These are phyloP conservation scores for Fusarium liriodendri DNA, from an alignment of 2,329 filamentous ascomycete genomes.

Conservation along the genomic window DNA sequence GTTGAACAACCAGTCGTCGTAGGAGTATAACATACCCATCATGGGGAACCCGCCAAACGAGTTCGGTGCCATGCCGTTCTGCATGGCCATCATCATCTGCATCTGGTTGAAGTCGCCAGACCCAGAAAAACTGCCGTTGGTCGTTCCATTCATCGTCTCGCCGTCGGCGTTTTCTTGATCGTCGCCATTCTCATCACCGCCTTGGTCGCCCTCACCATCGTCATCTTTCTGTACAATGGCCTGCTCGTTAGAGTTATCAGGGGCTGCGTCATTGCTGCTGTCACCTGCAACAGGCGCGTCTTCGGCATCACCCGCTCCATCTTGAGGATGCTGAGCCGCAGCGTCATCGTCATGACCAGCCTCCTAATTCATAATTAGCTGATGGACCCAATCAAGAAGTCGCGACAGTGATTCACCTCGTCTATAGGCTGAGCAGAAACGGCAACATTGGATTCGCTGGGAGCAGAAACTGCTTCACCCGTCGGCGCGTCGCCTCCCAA, in stretches of 20 bases:
- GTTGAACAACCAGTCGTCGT: background rate
- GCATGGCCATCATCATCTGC: conserved; percentile 84
- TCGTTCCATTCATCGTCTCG: conserved; percentile 56
- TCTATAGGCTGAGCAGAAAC: conserved; percentile 16
- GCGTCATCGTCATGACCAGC: conserved; percentile 1
- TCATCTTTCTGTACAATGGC: conserved; percentile 26
- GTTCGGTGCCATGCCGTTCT: conserved; percentile 71
- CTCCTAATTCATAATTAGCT: conserved; percentile 12
- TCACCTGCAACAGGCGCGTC: conserved; percentile 17
- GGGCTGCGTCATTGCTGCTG: conserved; percentile 25
- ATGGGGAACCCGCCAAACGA: conserved; percentile 74
- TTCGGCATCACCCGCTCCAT: conserved; percentile 27
- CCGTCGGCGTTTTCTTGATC: conserved; percentile 49
- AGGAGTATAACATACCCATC: conserved; percentile 78
- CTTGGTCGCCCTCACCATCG: conserved; percentile 40
- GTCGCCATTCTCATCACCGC: conserved; percentile 45
- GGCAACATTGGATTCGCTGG: conserved; percentile 10
- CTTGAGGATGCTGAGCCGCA: conserved; percentile 7
- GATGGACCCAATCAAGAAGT: background rate
- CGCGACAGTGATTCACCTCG: conserved; percentile 25
- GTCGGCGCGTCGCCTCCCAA: conserved; percentile 7
- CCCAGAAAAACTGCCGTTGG: conserved; percentile 70
- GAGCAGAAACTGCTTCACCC: conserved; percentile 11
- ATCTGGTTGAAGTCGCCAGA: conserved; percentile 79
- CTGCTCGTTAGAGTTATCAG: conserved; percentile 35